phyloP scores from a whole-genome alignment of 2,329 filamentous ascomycete genomes.

The Paecilomyces sp. region DNA sequence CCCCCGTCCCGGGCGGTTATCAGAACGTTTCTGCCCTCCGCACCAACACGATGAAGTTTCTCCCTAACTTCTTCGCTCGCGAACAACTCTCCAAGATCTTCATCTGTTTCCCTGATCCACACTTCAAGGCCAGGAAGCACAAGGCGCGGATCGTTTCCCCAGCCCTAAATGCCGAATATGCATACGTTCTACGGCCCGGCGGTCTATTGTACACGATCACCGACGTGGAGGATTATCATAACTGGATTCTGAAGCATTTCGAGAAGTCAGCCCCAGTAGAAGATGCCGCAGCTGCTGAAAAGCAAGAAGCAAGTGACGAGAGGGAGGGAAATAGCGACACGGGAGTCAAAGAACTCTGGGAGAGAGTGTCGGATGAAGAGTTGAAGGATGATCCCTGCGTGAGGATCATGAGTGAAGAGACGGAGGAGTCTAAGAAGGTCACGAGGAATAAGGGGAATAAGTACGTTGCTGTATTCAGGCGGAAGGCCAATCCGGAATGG shows the following conservation, averaged over 20 bases:
- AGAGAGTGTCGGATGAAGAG: constrained; percentile 56
- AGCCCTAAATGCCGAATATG: constrained; percentile 87
- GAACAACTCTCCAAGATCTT: constrained; percentile 84
- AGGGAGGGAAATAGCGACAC: constrained; percentile 59
- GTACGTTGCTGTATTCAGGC: constrained; percentile 80
- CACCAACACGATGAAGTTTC: constrained; percentile 97
- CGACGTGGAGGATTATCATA: constrained; percentile 87
- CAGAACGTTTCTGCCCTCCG: constrained; percentile 86
- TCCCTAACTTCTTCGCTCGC: constrained; percentile 92
- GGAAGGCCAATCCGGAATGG: constrained; percentile 75
- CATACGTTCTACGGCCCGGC: constrained; percentile 73
- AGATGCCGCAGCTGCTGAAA: constrained; percentile 55
- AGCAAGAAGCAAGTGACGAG: constrained; percentile 79
- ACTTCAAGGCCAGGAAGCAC: constrained; percentile 96
- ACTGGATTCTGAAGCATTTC: constrained; percentile 89
- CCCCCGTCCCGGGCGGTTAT: constrained; percentile 45
- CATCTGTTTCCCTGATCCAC: constrained; percentile 95
- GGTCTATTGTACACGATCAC: constrained; percentile 95
- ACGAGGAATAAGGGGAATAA: constrained; percentile 83
- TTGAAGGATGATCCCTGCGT: constrained; percentile 53
- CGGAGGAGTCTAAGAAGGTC: constrained; percentile 97
- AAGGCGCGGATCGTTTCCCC: constrained; percentile 91
- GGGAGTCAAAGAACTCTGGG: constrained; percentile 58
- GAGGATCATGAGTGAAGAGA: constrained; percentile 63
- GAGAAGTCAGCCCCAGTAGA: constrained; percentile 43